Conservation (phyloP, 2,329 filamentous ascomycete genomes). For the Apiospora aurea region DNA sequence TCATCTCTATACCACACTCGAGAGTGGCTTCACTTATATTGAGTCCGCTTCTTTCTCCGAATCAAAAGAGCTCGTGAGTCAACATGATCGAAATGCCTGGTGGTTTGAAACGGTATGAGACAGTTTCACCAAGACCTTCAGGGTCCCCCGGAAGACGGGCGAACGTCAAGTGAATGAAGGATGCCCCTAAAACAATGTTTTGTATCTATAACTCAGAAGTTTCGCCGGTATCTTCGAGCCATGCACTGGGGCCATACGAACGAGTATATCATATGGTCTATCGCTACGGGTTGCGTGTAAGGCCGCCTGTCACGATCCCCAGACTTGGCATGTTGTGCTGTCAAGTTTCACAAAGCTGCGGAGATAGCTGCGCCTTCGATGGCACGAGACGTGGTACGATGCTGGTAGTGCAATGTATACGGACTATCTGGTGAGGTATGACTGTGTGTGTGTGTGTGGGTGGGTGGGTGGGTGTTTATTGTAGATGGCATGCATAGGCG, state of each 20-base stretch:
- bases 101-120: background rate
- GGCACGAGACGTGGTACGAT: background rate
- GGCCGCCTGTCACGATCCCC: background rate
- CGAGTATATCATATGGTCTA: background rate
- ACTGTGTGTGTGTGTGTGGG: background rate
- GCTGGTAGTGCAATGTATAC: background rate
- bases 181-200: slow-evolving; percentile 6
- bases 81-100: background rate
- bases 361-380: background rate
- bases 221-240: background rate
- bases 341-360: slow-evolving; percentile 5
- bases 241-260: background rate
- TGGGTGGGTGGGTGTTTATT: too few relatives aligned
- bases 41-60: background rate
- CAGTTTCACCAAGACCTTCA: slow-evolving; percentile 2
- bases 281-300: background rate
- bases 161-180: background rate
- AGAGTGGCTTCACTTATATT: background rate
- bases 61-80: background rate
- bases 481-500: background rate
- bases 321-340: background rate
- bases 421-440: background rate
- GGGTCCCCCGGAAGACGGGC: background rate
- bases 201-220: too few relatives aligned
- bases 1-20: background rate